Evolutionary conservation across 2,329 filamentous ascomycete species (phyloP).

Genomic region (Trichoderma endophyticum): DNA sequence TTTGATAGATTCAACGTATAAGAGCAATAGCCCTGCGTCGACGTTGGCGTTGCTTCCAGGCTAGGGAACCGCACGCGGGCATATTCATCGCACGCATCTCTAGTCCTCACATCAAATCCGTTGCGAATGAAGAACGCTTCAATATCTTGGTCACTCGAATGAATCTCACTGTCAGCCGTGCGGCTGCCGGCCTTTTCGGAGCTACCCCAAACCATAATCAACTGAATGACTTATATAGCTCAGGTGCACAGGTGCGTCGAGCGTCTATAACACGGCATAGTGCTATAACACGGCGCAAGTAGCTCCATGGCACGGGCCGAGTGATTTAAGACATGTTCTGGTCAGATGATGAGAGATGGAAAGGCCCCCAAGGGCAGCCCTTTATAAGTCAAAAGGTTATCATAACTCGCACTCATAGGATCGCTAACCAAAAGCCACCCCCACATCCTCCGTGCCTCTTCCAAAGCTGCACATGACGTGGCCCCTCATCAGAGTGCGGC

Average conservation of each 20-base stretch:
- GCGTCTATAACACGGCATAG: neutral
- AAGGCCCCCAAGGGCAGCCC: neutral
- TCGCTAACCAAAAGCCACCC: slow-evolving; percentile 7
- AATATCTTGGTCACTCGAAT: neutral
- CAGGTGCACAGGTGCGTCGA: neutral
- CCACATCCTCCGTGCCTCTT: slow-evolving; percentile 2
- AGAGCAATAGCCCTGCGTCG: slow-evolving; percentile 51
- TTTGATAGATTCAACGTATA: slow-evolving; percentile 44
- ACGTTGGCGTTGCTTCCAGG: slow-evolving; percentile 30
- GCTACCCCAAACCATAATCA: neutral
- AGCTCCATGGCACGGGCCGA: neutral
- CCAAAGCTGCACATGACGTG: slow-evolving; percentile 7
- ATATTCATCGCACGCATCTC: slow-evolving; percentile 30
- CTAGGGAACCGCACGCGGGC: slow-evolving; percentile 32
- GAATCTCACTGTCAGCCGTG: neutral
- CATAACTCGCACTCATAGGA: neutral
- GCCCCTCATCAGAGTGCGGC: neutral
- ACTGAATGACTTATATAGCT: neutral
- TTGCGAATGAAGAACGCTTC: slow-evolving; percentile 25
- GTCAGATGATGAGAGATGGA: neutral
- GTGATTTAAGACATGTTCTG: neutral
- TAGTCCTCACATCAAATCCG: slow-evolving; percentile 21
- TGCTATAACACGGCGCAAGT: neutral
- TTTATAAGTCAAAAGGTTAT: neutral
- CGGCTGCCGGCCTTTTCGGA: neutral